Evolutionary conservation across 305 asterid genomes (phyloP).

Genomic region (Solanum hybrid): DNA sequence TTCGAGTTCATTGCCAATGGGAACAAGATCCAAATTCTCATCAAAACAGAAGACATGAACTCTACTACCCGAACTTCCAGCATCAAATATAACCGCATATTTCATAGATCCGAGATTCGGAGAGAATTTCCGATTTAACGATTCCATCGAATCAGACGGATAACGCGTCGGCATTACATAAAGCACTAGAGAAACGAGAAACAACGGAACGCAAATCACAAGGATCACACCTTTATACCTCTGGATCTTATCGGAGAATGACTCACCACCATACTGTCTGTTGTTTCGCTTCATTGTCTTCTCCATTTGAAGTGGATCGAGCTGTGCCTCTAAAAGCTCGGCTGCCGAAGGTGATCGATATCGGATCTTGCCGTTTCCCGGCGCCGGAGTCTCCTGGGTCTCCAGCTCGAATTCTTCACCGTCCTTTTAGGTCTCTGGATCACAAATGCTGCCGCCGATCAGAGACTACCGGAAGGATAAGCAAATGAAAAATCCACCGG

Average conservation of each 20-base stretch:
- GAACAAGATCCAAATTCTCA: slow-evolving; percentile 36
- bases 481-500: not conserved
- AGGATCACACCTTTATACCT: slow-evolving; percentile 59
- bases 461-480: not conserved
- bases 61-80: slow-evolving; percentile 68
- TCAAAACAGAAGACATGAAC: slow-evolving; percentile 63
- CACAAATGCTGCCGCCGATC: not conserved
- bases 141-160: slow-evolving; percentile 34
- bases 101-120: slow-evolving; percentile 6
- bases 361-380: slow-evolving; percentile 78
- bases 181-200: slow-evolving; percentile 57
- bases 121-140: slow-evolving; percentile 45
- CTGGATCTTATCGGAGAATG: slow-evolving; percentile 57
- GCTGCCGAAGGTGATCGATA: slow-evolving; percentile 66
- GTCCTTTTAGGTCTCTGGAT: not conserved
- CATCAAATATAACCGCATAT: slow-evolving; percentile 60
- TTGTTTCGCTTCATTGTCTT: slow-evolving; percentile 41
- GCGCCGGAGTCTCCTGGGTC: slow-evolving; percentile 15
- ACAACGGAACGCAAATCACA: slow-evolving; percentile 56
- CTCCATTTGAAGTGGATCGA: slow-evolving; percentile 43
- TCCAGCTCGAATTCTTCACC: not conserved
- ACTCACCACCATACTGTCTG: slow-evolving; percentile 13
- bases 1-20: slow-evolving; percentile 36
- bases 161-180: slow-evolving; percentile 51
- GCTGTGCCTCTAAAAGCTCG: slow-evolving; percentile 55